Evolutionary conservation across 495 filamentous ascomycete species (phyloP).

Genomic region (Penicillium diatomitis): DNA sequence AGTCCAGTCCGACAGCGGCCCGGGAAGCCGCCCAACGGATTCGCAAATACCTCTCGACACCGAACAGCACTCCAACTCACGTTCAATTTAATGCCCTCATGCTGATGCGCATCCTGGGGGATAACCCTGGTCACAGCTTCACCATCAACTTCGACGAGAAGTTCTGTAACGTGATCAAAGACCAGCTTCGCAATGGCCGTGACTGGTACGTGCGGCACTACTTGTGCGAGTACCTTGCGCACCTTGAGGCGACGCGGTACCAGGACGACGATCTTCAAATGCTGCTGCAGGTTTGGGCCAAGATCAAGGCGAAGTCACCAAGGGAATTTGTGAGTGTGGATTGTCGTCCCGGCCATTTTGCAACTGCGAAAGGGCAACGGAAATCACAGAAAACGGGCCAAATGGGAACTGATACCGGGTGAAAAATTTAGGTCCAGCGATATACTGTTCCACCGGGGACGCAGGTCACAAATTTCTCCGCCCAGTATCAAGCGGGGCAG

Average conservation of each 20-base stretch:
- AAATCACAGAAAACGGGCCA: background rate
- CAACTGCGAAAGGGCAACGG: background rate
- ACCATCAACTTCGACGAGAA: constrained; percentile 77
- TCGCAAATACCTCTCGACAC: constrained; percentile 68
- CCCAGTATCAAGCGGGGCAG: constrained; percentile 18
- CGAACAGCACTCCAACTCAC: constrained; percentile 51
- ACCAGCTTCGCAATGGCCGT: constrained; percentile 58
- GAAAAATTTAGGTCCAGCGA: background rate
- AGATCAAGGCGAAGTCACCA: constrained; percentile 54
- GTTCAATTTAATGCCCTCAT: constrained; percentile 95
- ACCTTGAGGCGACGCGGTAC: constrained; percentile 56
- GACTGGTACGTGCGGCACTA: constrained; percentile 77
- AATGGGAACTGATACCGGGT: background rate
- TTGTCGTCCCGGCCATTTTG: background rate
- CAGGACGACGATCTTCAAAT: constrained; percentile 61
- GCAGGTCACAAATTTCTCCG: background rate
- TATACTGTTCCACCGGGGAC: background rate
- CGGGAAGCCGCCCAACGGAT: constrained; percentile 66
- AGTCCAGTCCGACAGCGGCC: constrained; percentile 80
- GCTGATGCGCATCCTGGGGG: constrained; percentile 82
- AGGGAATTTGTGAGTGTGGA: constrained; percentile 8
- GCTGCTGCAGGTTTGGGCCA: constrained; percentile 78
- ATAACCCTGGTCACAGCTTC: constrained; percentile 87
- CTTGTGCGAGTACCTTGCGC: constrained; percentile 72
- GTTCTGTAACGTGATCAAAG: constrained; percentile 67